phyloP scores from a whole-genome alignment of 805 yeast genomes.

The Candida taoyuanica region DNA sequence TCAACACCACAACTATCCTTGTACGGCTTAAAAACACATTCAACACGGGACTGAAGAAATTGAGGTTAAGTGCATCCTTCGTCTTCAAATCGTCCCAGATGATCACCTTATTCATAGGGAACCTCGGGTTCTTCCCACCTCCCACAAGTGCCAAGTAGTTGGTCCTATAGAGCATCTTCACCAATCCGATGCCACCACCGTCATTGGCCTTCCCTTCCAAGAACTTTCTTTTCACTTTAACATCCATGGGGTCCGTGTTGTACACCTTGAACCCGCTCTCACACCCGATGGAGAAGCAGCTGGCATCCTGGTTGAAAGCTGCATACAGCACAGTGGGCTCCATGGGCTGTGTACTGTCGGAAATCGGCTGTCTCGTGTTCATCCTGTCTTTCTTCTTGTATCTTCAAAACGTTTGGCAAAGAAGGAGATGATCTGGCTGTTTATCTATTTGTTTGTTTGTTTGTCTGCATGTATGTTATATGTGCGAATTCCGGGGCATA shows the following conservation, averaged over 20 bases:
- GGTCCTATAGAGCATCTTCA: conserved; percentile 83
- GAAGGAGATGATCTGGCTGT: too few species aligned
- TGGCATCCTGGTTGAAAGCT: conserved; percentile 79
- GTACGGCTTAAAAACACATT: conserved; percentile 72
- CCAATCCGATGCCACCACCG: conserved; percentile 61
- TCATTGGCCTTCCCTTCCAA: conserved; percentile 13
- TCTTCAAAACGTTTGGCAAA: too few species aligned
- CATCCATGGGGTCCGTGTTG: conserved; percentile 82
- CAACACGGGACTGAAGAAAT: conserved; percentile 70
- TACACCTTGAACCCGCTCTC: conserved; percentile 81
- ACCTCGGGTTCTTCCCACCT: conserved; percentile 78
- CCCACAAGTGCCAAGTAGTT: conserved; percentile 89
- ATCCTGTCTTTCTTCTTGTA: too few species aligned
- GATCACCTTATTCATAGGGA: conserved; percentile 71
- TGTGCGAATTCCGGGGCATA: too few species aligned
- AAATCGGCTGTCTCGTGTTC: conserved; percentile 24
- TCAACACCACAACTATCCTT: conserved; percentile 67
- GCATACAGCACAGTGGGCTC: conserved; percentile 20
- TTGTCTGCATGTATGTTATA: too few species aligned
- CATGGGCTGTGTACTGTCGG: conserved; percentile 7
- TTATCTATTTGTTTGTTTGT: too few species aligned
- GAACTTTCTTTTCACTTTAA: conserved; percentile 59
- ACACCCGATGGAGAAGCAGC: conserved; percentile 82
- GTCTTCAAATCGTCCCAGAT: conserved; percentile 91
- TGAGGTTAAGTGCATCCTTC: conserved; percentile 65